These are phyloP conservation scores for Alternaria sp. DNA, from an alignment of 2,329 filamentous ascomycete species.

Conservation along the genomic window DNA sequence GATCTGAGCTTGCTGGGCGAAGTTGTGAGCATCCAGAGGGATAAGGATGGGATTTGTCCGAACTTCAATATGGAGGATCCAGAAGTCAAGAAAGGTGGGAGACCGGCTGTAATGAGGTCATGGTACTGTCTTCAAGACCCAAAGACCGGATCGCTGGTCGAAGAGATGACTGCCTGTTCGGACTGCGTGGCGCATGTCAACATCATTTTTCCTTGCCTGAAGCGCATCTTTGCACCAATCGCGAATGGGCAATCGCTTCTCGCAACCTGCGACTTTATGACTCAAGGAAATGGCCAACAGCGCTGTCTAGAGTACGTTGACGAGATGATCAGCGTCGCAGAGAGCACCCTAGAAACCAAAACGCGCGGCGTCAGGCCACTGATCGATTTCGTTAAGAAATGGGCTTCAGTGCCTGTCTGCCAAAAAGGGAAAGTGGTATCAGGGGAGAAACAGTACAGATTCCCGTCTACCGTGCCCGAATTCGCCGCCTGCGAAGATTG, in stretches of 20 bases:
- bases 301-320: slow-evolving; percentile 26
- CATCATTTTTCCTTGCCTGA: slow-evolving; percentile 25
- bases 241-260: slow-evolving; percentile 21
- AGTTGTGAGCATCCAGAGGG: slow-evolving; percentile 18
- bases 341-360: slow-evolving; percentile 11
- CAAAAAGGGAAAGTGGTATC: slow-evolving; percentile 9
- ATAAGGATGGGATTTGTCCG: slow-evolving; percentile 31
- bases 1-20: slow-evolving; percentile 27
- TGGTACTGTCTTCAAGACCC: slow-evolving; percentile 34
- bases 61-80: slow-evolving; percentile 26
- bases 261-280: slow-evolving; percentile 34
- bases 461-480: slow-evolving; percentile 18
- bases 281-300: slow-evolving; percentile 7
- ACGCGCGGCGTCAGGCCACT: slow-evolving; percentile 15
- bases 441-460: slow-evolving; percentile 15
- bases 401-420: slow-evolving; percentile 23
- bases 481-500: slow-evolving; percentile 31
- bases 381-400: slow-evolving; percentile 21
- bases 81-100: slow-evolving; percentile 23
- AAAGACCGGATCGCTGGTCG: slow-evolving; percentile 18
- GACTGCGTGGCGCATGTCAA: slow-evolving; percentile 26
- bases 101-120: slow-evolving; percentile 22
- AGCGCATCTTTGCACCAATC: slow-evolving; percentile 23
- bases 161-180: slow-evolving; percentile 35
- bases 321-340: slow-evolving; percentile 18